phyloP scores from a whole-genome alignment of 2,329 filamentous ascomycete genomes.

The Aspergillus glaucus region DNA sequence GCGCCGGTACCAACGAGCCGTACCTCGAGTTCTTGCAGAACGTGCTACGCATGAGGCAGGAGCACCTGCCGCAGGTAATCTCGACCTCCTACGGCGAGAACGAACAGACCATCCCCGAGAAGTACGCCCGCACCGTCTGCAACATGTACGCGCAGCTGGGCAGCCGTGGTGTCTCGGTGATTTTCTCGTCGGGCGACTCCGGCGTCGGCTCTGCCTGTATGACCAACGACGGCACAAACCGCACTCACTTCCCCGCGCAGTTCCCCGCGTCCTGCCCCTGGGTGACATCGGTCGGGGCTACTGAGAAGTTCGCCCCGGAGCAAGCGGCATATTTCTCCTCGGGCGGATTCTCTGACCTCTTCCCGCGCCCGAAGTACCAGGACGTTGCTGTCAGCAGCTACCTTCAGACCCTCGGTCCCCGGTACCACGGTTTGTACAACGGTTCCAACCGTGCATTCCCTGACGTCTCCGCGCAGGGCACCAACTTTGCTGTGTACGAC shows the following conservation, averaged over 20 bases:
- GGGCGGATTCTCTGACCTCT: conserved; percentile 36
- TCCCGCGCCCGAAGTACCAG: conserved; percentile 31
- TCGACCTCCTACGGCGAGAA: conserved; percentile 38
- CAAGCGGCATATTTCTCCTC: conserved; percentile 36
- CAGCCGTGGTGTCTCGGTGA: conserved; percentile 43
- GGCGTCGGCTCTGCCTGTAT: conserved; percentile 36
- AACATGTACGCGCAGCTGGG: conserved; percentile 45
- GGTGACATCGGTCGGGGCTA: conserved; percentile 40
- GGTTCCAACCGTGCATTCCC: conserved; percentile 33
- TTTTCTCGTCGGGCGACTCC: conserved; percentile 46
- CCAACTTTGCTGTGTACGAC: conserved; percentile 26
- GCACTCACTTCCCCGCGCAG: conserved; percentile 36
- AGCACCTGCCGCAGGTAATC: conserved; percentile 31
- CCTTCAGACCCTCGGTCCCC: conserved; percentile 20
- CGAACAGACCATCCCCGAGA: conserved; percentile 33
- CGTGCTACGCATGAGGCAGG: conserved; percentile 23
- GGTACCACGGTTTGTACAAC: conserved; percentile 27
- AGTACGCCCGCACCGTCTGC: conserved; percentile 35
- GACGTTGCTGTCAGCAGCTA: conserved; percentile 30
- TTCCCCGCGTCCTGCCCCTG: conserved; percentile 36
- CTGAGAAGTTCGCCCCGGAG: conserved; percentile 32
- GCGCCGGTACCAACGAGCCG: conserved; percentile 44
- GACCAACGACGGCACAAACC: conserved; percentile 30
- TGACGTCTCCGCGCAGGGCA: conserved; percentile 35
- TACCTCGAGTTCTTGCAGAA: conserved; percentile 31